Evolutionary conservation across 1,284 basidiomycete species (phyloP), one percentile per base, ranked within the genome.

Genomic region (Moniliella sp.): DNA sequence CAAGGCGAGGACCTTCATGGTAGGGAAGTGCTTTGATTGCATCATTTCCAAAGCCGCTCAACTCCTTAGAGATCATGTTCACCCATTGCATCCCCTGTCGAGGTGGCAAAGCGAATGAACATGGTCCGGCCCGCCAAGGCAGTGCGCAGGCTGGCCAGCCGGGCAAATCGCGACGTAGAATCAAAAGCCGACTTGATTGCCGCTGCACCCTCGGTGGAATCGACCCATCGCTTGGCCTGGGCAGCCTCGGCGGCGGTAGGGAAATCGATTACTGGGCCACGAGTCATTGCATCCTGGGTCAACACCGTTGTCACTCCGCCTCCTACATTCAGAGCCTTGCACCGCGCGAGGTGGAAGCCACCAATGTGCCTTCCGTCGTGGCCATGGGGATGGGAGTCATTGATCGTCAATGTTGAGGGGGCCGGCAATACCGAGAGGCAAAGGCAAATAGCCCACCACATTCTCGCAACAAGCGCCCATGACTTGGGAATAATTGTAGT

Each of bases 11-110:
- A 86, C 74, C 48, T 75, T 65, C 86, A 94, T 94, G 35, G 78
- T 75, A 3, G 88, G 88, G 69, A 83, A 97, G 54, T 75, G 65
- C 41, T 69, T 67, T n/a, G 46, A 37, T 45, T 71, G 69, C 68
- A 97, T 72, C 18, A 69, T 70, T 51, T 78, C 78, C 12, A 99
- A 70, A 13, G 84, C 82, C 64, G 81, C 81, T 65, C 4, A 48
- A 40, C 12, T 45, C 47, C 43, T 65, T 65, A 3, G 62, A 63
- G 30, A 65, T 65, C 88, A 99, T 99, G 68, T 99, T 99, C 91
- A 99, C 88, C 88, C 88, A 97, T 99, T 17, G 88, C 91, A 57
- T 97, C 91, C 35, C 91, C 91, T 0, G 91, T 97, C 70, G 76
- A 37, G 1, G 84, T 94, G 29, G 79, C 79, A 56, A 99, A 94